phyloP scores from a whole-genome alignment of 257 asterid genomes.

The Anisodus tanguticus region DNA sequence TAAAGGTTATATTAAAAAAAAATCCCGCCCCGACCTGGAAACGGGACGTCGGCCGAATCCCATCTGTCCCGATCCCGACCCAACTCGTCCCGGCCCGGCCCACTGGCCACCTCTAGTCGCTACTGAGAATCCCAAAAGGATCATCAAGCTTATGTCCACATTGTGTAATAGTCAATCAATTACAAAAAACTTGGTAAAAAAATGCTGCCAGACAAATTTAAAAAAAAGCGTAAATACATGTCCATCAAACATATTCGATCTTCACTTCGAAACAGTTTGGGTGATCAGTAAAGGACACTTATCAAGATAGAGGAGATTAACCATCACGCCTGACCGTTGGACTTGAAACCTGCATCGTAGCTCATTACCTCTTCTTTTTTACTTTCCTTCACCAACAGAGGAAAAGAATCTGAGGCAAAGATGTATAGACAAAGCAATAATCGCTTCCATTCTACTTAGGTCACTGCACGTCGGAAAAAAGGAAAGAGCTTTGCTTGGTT shows the following conservation, averaged over 20 bases:
- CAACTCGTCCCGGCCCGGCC: too few species aligned
- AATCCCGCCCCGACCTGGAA: too few species aligned
- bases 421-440: background rate
- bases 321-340: background rate
- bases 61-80: too few species aligned
- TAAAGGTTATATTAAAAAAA: too few species aligned
- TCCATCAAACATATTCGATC: background rate
- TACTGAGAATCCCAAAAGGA: background rate
- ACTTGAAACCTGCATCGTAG: background rate
- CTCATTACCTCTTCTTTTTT: background rate
- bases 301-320: conserved; percentile 17
- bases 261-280: background rate
- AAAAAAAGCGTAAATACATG: background rate
- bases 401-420: background rate
- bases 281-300: background rate
- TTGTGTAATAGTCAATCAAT: background rate
- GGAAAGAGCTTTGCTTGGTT: background rate
- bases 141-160: background rate
- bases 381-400: background rate
- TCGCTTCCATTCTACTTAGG: background rate
- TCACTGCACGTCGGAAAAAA: background rate
- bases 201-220: background rate
- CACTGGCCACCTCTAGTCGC: background rate
- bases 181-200: background rate
- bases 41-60: too few species aligned